Evolutionary conservation across 768 basidiomycete species (phyloP).

Genomic region (Russula dissimulans): DNA sequence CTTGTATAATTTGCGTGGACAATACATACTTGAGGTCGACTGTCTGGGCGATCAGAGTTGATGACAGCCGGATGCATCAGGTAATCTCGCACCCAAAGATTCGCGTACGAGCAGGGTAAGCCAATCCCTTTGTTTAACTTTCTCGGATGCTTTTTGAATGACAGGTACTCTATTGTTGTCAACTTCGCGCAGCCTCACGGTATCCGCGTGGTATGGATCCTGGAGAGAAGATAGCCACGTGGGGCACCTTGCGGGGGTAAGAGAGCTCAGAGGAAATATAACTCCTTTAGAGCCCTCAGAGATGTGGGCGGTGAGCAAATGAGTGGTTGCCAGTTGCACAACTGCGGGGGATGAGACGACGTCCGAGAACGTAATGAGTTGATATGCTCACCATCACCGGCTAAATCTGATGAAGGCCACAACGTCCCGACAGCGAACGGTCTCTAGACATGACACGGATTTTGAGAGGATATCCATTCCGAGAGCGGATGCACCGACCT

Average conservation of each 20-base stretch:
- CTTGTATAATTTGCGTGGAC: conserved; percentile 48
- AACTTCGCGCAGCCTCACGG: conserved; percentile 46
- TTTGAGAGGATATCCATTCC: conserved; percentile 2
- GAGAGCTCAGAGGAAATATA: conserved; percentile 37
- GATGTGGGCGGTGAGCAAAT: conserved; percentile 54
- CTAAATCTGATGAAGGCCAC: conserved; percentile 65
- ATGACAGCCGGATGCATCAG: conserved; percentile 5
- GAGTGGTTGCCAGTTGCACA: conserved; percentile 44
- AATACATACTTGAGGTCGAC: conserved; percentile 69
- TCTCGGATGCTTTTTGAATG: conserved; percentile 14
- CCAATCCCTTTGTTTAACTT: conserved; percentile 51
- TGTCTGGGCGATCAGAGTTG: conserved; percentile 23
- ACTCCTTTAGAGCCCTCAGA: conserved; percentile 39
- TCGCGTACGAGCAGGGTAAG: conserved; percentile 58
- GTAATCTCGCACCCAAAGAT: conserved; percentile 44
- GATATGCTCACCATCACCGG: conserved; percentile 45
- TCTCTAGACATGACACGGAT: conserved; percentile 27
- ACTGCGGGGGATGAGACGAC: conserved; percentile 29
- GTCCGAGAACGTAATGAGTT: background rate
- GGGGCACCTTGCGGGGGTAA: conserved; percentile 29
- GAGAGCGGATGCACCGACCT: conserved; percentile 12
- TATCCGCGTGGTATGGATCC: conserved; percentile 41
- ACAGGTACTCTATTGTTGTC: conserved; percentile 9
- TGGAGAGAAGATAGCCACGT: conserved; percentile 43
- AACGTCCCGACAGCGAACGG: conserved; percentile 57